phyloP scores from a whole-genome alignment of 78 protist genomes.

The Dictyostelium citrinum region DNA sequence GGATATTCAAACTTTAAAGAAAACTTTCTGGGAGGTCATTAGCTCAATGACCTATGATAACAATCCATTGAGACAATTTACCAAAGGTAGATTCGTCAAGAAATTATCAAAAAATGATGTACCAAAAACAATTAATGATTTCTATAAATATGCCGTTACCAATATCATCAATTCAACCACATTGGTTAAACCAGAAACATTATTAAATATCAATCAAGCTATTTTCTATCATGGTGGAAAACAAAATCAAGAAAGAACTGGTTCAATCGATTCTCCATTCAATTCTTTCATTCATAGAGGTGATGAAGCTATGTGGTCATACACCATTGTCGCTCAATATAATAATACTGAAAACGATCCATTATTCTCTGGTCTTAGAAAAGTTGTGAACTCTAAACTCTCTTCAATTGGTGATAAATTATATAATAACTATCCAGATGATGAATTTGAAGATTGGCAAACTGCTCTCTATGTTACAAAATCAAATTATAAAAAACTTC shows the following conservation, averaged over 20 bases:
- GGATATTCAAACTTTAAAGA: not conserved
- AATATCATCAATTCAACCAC: not conserved
- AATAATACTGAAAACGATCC: not conserved
- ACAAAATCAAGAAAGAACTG: not conserved
- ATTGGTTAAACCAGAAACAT: not conserved
- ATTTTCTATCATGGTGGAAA: not conserved
- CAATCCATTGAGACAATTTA: not conserved
- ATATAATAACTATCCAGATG: constrained; percentile 1
- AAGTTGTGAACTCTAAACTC: not conserved
- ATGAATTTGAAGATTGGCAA: not conserved
- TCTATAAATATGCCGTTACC: not conserved
- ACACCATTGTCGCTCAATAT: not conserved
- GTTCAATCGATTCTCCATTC: not conserved
- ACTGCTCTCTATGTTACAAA: not conserved
- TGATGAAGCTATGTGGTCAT: not conserved
- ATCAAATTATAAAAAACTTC: not conserved
- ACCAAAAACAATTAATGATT: not conserved
- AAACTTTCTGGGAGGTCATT: not conserved
- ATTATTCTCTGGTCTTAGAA: not conserved
- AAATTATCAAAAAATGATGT: not conserved
- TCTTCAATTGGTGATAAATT: not conserved
- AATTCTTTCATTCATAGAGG: not conserved
- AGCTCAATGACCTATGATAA: not conserved
- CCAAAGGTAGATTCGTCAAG: not conserved
- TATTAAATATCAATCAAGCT: not conserved